Base-by-base conservation (phyloP, 2,329 filamentous ascomycete genomes). In the Talaromyces sp. region DNA sequence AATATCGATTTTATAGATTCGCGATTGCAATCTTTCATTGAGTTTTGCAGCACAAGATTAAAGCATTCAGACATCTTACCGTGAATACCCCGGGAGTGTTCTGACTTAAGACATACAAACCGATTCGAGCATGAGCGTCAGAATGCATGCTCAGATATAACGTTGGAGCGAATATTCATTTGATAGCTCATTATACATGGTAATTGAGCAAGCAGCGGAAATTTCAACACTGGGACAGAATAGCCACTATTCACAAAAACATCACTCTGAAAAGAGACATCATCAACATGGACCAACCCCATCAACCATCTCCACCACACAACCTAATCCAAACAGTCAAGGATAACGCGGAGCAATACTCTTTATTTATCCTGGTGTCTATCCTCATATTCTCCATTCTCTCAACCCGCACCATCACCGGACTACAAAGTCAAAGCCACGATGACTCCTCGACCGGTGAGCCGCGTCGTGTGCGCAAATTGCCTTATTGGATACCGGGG, bases 401-500 rank as follows among this genome's bases (percentile, higher is more conserved):
- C 55, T 61, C 66, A 19, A 77, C 74, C 9, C 73, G 77, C 45
- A 63, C 75, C 41, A 63, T 70, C 51, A 74, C 69, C 4, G 75
- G 70, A 10, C 35, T 77, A 13, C 69, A 66, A 41, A 71, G 69
- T 53, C 62, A 62, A n/a, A 65, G 65, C 28, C 63, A 61, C 52
- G 59, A 53, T 19, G 35, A 22, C 33, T 57, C 55, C 35, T 61
- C 63, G 46, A 50, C 64, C n/a, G 64, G 64, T n/a, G 62, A 66
- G 36, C 55, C 68, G 40, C 67, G 67, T 62, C 70, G 70, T 56
- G 75, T 81, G 60, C 79, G 78, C 67, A 69, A 76, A 57, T 63
- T 80, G 21, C 81, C 82, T 28, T 86, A 86, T 69, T 87, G 82
- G 80, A 67, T 86, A 7, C 84, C 84, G 1, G 74, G 80, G 53